phyloP scores from a whole-genome alignment of 306 rosid species.

The Rubus parviflorus region DNA sequence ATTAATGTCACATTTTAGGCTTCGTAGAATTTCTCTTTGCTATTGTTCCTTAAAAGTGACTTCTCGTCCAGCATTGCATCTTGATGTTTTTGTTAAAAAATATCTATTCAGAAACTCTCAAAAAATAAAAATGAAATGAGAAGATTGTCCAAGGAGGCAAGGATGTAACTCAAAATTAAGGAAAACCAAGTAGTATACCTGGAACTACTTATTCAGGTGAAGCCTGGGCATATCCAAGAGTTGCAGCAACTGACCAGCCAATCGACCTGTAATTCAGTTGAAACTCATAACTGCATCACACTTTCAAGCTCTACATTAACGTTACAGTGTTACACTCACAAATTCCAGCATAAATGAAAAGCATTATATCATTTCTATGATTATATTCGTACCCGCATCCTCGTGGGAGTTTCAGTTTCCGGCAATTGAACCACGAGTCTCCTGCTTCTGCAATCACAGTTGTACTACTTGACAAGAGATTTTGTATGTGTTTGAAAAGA shows the following conservation, averaged over 20 bases:
- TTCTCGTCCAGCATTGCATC: no score
- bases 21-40: no score
- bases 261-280: conserved; percentile 11
- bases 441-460: background rate
- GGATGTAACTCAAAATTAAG: no score
- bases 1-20: no score
- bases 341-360: background rate
- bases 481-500: conserved; percentile 4
- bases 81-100: background rate
- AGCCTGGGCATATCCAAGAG: conserved; percentile 17
- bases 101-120: background rate
- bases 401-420: conserved; percentile 10
- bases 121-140: conserved; percentile 3
- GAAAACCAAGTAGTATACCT: no score
- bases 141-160: no score
- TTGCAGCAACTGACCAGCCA: background rate
- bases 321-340: background rate
- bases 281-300: conserved; percentile 1
- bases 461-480: background rate
- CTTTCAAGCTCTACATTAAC: background rate
- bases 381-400: background rate
- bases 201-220: background rate
- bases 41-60: no score
- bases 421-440: background rate
- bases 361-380: no score